Conservation (phyloP, 768 basidiomycete species). For the Pulveroboletus sp. region DNA sequence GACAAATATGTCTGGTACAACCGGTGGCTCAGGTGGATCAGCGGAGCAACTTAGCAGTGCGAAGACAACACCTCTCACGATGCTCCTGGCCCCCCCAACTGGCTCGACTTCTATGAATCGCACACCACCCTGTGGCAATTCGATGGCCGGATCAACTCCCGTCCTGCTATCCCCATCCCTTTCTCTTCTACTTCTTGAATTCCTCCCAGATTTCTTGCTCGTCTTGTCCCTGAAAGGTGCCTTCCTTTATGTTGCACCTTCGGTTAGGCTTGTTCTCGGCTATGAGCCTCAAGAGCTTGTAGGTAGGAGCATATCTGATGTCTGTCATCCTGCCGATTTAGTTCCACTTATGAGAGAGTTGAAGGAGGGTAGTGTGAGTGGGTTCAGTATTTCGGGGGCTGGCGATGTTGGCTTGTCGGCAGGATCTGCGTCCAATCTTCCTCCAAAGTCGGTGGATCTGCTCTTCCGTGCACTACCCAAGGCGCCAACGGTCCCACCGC, state of each 20-base stretch:
- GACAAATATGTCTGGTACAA: slow-evolving; percentile 33
- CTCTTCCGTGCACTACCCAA: slow-evolving; percentile 81
- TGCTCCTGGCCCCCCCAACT: slow-evolving; percentile 13
- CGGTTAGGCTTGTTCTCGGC: slow-evolving; percentile 72
- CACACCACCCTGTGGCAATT: neutral
- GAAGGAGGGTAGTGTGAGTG: slow-evolving; percentile 50
- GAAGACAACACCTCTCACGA: slow-evolving; percentile 17
- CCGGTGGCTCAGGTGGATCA: slow-evolving; percentile 9
- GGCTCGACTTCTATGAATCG: slow-evolving; percentile 18
- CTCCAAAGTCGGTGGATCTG: slow-evolving; percentile 66
- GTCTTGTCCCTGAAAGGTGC: slow-evolving; percentile 90
- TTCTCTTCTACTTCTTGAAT: slow-evolving; percentile 50
- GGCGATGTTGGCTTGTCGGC: slow-evolving; percentile 15
- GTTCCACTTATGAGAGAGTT: slow-evolving; percentile 89
- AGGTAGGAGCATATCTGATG: slow-evolving; percentile 70
- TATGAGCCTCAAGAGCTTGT: slow-evolving; percentile 83
- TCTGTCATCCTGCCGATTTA: slow-evolving; percentile 86
- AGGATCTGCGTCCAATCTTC: slow-evolving; percentile 3
- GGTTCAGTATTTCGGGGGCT: slow-evolving; percentile 13
- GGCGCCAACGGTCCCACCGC: slow-evolving; percentile 9
- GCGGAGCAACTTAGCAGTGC: slow-evolving; percentile 6
- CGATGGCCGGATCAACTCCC: slow-evolving; percentile 32
- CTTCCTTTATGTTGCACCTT: slow-evolving; percentile 89
- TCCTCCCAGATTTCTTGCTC: slow-evolving; percentile 75
- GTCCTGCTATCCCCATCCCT: slow-evolving; percentile 41